Percentiles rank a stretch among this genome's conserved stretches.
Evolutionary conservation across 2,329 filamentous ascomycete species (phyloP).

Genomic region (Xylaria sp.): DNA sequence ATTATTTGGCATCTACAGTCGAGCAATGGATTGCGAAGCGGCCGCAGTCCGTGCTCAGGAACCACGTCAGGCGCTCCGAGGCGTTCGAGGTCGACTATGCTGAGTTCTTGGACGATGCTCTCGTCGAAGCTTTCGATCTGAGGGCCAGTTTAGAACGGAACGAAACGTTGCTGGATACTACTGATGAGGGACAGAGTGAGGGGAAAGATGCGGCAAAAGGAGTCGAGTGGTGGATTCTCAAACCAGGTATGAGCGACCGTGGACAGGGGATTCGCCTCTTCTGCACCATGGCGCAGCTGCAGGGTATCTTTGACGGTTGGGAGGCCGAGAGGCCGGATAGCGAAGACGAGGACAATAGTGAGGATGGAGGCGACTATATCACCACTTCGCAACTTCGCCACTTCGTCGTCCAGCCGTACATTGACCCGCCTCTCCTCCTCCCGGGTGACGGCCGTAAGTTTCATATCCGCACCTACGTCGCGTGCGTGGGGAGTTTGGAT

Average conservation of each 20-base stretch:
- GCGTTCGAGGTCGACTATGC: slow-evolving; percentile 96
- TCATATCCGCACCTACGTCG: slow-evolving; percentile 91
- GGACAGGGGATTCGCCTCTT: slow-evolving; percentile 94
- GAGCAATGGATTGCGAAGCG: slow-evolving; percentile 88
- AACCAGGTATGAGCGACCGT: slow-evolving; percentile 96
- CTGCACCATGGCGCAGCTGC: slow-evolving; percentile 83
- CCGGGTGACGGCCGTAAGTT: slow-evolving; percentile 79
- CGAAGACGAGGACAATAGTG: slow-evolving; percentile 70
- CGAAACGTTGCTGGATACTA: slow-evolving; percentile 51
- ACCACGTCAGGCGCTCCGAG: slow-evolving; percentile 80
- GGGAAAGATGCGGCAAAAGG: slow-evolving; percentile 45
- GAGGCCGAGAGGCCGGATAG: slow-evolving; percentile 74
- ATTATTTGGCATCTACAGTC: slow-evolving; percentile 87
- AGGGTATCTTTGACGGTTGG: slow-evolving; percentile 90
- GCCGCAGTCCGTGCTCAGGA: slow-evolving; percentile 73
- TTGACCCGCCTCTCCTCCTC: slow-evolving; percentile 84
- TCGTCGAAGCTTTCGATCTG: slow-evolving; percentile 90
- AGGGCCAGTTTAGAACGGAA: slow-evolving; percentile 81
- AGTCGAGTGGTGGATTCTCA: slow-evolving; percentile 95
- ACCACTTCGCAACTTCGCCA: slow-evolving; percentile 92
- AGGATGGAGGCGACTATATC: slow-evolving; percentile 62
- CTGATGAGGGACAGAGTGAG: background rate
- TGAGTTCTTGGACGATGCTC: slow-evolving; percentile 93
- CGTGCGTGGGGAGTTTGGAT: slow-evolving; percentile 79
- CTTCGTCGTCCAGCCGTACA: slow-evolving; percentile 95